Evolutionary conservation across 2,329 filamentous ascomycete genomes (phyloP), one percentile per base, ranked within the genome.

Genomic region (Chaetomiaceae sp.): DNA sequence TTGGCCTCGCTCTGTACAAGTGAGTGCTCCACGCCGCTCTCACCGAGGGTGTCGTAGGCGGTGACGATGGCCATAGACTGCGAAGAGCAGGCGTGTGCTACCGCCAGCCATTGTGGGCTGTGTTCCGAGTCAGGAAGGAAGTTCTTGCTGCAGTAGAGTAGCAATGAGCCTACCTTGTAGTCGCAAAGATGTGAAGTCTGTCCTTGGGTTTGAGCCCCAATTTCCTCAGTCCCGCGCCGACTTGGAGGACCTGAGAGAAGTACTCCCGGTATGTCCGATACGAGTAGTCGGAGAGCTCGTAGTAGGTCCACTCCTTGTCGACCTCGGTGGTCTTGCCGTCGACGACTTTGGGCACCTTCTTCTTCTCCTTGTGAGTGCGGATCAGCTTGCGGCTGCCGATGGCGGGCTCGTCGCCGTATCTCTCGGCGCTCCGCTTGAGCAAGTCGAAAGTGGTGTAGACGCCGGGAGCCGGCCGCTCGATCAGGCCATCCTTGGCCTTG

Each of bases 61-160:
- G 91, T 97, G 41, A 96, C 91, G 56, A 96, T 90, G 49, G 87
- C 81, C 64, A 96, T 81, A 36, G 87, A 90, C 68, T 97, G 91
- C 14, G 89, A 90, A 17, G 82, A 70, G 79, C 84, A 72, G 36
- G 69, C 77, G 64, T 94, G 88, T 38, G 90, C 86, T 59, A 86
- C 80, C 45, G 83, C 80, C 54, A 96, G 76, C 91, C 91, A 97
- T 68, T 88, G 79, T 42, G 81, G 76, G 65, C 86, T 88, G 50
- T 30, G 8, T 4, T 9, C 17, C 40, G 35, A 26, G 54, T 59
- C 36, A 56, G 50, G 22, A 27, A 26, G 6, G 20, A n/a, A n/a
- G n/a, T n/a, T n/a, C n/a, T n/a, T 12, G 15, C 3, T 20, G 11
- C n/a, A 5, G 6, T n/a, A n/a, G n/a, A n/a, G n/a, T n/a, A n/a